These are phyloP conservation scores for Psilocybe azurescens DNA, from an alignment of 768 basidiomycete species.

Conservation along the genomic window DNA sequence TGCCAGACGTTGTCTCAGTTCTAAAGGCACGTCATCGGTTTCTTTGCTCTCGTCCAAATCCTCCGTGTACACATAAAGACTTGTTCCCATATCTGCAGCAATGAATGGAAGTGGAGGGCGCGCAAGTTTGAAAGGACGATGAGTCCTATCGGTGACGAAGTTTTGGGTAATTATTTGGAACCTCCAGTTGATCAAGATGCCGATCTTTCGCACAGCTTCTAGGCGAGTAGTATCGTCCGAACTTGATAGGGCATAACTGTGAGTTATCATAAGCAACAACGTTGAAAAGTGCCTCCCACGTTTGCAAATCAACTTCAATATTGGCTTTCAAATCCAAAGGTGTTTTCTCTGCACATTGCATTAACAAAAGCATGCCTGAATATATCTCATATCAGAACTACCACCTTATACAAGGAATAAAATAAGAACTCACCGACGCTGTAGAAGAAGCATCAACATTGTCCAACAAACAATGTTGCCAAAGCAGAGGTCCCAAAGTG, in stretches of 20 bases:
- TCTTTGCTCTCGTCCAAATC: slow-evolving; percentile 54
- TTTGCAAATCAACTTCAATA: slow-evolving; percentile 61
- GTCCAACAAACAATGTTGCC: slow-evolving; percentile 55
- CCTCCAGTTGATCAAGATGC: slow-evolving; percentile 66
- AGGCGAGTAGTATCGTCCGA: slow-evolving; percentile 52
- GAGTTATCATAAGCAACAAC: background rate
- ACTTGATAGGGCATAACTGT: slow-evolving; percentile 33
- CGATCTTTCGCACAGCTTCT: slow-evolving; percentile 58
- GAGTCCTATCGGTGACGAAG: slow-evolving; percentile 61
- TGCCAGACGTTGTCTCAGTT: slow-evolving; percentile 66
- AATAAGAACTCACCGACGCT: slow-evolving; percentile 49
- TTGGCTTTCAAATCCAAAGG: slow-evolving; percentile 50
- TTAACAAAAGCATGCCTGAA: slow-evolving; percentile 67
- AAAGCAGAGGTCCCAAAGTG: slow-evolving; percentile 59
- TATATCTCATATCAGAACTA: slow-evolving; percentile 4
- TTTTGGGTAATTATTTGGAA: slow-evolving; percentile 71
- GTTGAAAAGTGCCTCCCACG: slow-evolving; percentile 38
- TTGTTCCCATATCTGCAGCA: slow-evolving; percentile 76
- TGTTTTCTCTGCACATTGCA: slow-evolving; percentile 75
- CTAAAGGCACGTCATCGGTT: slow-evolving; percentile 62
- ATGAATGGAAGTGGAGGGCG: slow-evolving; percentile 76
- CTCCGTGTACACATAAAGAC: slow-evolving; percentile 58
- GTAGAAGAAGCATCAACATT: slow-evolving; percentile 45
- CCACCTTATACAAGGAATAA: background rate
- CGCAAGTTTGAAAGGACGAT: slow-evolving; percentile 74